Conservation (phyloP, 2,329 filamentous ascomycete species). For the Neopestalotiopsis rosae region DNA sequence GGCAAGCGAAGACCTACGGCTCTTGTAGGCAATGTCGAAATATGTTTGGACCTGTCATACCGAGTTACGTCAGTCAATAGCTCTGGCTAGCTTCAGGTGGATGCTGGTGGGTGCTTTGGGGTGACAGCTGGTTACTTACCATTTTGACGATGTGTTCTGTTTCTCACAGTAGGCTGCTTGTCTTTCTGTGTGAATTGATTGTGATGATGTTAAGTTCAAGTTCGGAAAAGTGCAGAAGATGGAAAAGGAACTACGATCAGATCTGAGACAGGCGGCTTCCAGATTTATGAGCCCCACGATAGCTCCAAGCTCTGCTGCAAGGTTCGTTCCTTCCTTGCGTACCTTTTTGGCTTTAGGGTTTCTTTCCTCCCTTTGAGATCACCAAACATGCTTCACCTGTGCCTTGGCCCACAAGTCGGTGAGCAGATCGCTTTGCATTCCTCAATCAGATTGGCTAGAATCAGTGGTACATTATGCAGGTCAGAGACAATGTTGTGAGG, state of each 20-base stretch:
- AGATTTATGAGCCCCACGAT: background rate
- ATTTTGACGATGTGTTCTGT: background rate
- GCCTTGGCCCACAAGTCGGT: slow-evolving; percentile 1
- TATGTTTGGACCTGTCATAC: background rate
- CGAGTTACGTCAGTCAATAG: background rate
- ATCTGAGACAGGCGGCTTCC: background rate
- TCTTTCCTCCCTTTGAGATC: background rate
- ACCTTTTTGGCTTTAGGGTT: background rate
- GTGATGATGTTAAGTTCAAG: background rate
- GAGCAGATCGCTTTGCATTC: background rate
- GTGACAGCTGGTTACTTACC: background rate
- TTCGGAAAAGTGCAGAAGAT: background rate
- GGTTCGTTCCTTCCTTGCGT: background rate
- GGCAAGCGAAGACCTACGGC: background rate
- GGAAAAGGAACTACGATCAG: background rate
- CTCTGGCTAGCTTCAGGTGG: background rate
- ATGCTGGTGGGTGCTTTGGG: background rate
- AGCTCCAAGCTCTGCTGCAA: background rate
- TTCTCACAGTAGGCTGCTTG: background rate
- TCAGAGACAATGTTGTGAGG: background rate
- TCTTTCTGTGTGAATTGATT: background rate
- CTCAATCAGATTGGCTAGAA: background rate
- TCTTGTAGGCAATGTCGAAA: background rate
- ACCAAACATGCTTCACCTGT: background rate
- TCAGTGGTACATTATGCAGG: background rate